A percentile compares a stretch with the other conserved stretches of the same genome.
These are phyloP conservation scores for Citrus australasica DNA, from an alignment of 345 rosid genomes.

Conservation along the genomic window DNA sequence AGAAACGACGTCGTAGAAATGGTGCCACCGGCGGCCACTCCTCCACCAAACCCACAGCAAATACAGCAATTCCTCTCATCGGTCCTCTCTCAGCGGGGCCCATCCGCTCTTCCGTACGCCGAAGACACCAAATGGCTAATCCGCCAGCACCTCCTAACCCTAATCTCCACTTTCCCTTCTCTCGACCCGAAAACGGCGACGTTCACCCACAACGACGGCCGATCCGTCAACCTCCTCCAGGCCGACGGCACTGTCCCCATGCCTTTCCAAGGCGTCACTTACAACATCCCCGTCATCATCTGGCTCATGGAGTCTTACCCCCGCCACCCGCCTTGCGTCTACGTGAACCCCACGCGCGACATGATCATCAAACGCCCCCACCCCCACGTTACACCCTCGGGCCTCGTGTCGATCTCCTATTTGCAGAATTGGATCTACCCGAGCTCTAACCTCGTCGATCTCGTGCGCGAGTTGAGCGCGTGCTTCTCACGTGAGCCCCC, in stretches of 20 bases:
- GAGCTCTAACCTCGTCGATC: constrained; percentile 72
- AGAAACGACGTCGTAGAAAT: constrained; percentile 1
- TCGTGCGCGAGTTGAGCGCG: constrained; percentile 47
- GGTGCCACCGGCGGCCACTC: constrained; percentile 33
- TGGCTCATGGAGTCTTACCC: constrained; percentile 97
- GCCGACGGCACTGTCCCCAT: constrained; percentile 90
- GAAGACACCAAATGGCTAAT: constrained; percentile 84
- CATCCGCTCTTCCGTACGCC: constrained; percentile 68
- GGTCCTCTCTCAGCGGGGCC: constrained; percentile 83
- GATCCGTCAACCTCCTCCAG: constrained; percentile 82
- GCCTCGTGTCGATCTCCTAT: constrained; percentile 72
- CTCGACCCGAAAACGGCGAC: constrained; percentile 82
- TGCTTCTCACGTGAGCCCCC: constrained; percentile 80
- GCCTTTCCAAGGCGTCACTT: constrained; percentile 72
- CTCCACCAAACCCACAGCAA: constrained; percentile 47
- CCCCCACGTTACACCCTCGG: constrained; percentile 75
- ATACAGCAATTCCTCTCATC: constrained; percentile 75
- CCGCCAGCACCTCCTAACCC: constrained; percentile 81
- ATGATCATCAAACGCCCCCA: constrained; percentile 95
- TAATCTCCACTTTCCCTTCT: constrained; percentile 53
- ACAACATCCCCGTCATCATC: constrained; percentile 85
- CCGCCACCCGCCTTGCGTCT: constrained; percentile 72
- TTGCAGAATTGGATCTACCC: constrained; percentile 87
- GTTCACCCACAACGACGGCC: constrained; percentile 96
- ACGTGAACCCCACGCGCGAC: constrained; percentile 91